Conservation (phyloP, 176 grass and related monocot genomes). For the Aegilops speltoides region DNA sequence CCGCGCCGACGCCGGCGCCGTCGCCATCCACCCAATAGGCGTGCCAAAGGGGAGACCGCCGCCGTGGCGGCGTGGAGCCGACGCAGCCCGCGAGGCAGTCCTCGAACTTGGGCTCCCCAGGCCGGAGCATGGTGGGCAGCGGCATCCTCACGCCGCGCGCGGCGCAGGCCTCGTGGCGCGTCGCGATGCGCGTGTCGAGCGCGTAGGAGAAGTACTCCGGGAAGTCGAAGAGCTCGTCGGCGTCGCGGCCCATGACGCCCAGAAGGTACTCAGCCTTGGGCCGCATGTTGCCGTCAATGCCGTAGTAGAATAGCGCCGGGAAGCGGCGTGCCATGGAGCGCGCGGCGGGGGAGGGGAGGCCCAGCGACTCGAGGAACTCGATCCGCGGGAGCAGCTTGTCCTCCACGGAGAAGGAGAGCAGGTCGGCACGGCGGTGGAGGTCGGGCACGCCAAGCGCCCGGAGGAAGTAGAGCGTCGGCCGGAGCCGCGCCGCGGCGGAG, state of each 20-base stretch:
- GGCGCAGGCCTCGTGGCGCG: conserved; percentile 56
- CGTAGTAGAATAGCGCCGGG: conserved; percentile 76
- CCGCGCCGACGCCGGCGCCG: neutral
- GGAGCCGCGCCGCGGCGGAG: conserved; percentile 53
- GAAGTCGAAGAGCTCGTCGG: conserved; percentile 71
- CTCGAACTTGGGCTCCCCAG: conserved; percentile 57
- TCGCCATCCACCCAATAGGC: conserved; percentile 45
- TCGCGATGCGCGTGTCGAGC: conserved; percentile 56
- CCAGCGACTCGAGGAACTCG: conserved; percentile 76
- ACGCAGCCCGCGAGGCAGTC: conserved; percentile 48
- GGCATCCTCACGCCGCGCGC: conserved; percentile 54
- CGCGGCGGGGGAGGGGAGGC: conserved; percentile 46
- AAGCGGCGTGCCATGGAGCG: conserved; percentile 80
- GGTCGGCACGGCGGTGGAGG: conserved; percentile 55
- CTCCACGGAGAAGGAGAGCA: conserved; percentile 90
- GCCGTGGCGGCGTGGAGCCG: conserved; percentile 58
- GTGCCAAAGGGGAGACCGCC: conserved; percentile 64
- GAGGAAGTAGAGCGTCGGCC: conserved; percentile 89
- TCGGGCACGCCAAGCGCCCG: conserved; percentile 61
- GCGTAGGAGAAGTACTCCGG: conserved; percentile 89
- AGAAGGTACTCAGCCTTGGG: conserved; percentile 76
- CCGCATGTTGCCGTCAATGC: conserved; percentile 68
- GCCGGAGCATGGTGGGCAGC: conserved; percentile 71
- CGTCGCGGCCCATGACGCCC: conserved; percentile 49
- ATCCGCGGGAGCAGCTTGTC: conserved; percentile 78